These are phyloP conservation scores for Hypsizygus ulmarius DNA, from an alignment of 1,284 basidiomycete species.

Conservation along the genomic window DNA sequence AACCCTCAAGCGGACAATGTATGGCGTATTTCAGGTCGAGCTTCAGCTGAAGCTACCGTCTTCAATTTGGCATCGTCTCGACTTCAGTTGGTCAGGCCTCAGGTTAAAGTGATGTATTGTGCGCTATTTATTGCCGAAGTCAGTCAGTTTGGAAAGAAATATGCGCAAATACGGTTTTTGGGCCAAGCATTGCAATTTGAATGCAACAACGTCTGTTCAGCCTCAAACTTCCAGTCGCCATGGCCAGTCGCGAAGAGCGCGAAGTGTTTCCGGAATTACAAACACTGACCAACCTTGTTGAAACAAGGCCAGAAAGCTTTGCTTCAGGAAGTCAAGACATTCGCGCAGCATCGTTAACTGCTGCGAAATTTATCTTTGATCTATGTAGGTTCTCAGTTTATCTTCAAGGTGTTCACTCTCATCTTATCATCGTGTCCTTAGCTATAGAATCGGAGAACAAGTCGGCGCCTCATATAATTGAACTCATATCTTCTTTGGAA, in stretches of 20 bases:
- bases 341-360: slow-evolving; percentile 59
- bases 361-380: slow-evolving; percentile 79
- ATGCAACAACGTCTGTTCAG: neutral
- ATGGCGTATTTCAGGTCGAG: too few species aligned
- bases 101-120: too few species aligned
- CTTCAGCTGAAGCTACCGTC: too few species aligned
- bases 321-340: slow-evolving; percentile 57
- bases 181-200: too few species aligned
- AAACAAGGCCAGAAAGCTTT: slow-evolving; percentile 52
- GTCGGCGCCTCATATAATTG: slow-evolving; percentile 64
- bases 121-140: too few species aligned
- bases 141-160: slow-evolving; percentile 6
- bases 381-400: slow-evolving; percentile 51
- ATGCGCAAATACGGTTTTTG: slow-evolving; percentile 2
- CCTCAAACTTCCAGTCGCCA: neutral
- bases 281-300: slow-evolving; percentile 51
- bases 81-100: too few species aligned
- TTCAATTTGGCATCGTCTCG: too few species aligned
- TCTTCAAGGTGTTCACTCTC: slow-evolving; percentile 5
- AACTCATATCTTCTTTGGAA: slow-evolving; percentile 66
- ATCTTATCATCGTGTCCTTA: slow-evolving; percentile 26
- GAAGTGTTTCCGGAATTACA: slow-evolving; percentile 10
- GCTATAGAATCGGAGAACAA: slow-evolving; percentile 62
- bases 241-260: slow-evolving; percentile 1
- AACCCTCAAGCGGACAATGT: too few species aligned